Evolutionary conservation across 2,329 filamentous ascomycete genomes (phyloP).

Genomic region (Monosporascus sp.): DNA sequence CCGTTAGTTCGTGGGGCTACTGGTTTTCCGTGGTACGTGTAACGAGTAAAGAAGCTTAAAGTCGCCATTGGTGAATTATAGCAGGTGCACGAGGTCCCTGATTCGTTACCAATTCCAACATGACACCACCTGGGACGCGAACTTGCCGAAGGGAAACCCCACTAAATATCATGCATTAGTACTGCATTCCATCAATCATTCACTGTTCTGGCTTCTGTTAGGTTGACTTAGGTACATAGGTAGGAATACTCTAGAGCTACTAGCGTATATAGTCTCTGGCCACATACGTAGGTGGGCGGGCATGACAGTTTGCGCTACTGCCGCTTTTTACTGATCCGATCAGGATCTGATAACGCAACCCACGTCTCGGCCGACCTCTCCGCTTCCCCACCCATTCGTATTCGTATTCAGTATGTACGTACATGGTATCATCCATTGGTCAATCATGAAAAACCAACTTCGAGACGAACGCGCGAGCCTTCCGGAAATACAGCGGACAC

Average conservation of each 20-base stretch:
- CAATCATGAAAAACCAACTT: too few relatives aligned
- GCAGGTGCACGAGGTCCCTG: not conserved
- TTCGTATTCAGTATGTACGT: not conserved
- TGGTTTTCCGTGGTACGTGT: not conserved
- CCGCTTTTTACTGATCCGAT: not conserved
- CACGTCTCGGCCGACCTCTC: not conserved
- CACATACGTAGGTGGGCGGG: too few relatives aligned
- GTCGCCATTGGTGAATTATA: not conserved
- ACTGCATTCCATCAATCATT: not conserved
- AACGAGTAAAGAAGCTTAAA: too few relatives aligned
- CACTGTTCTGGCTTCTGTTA: not conserved
- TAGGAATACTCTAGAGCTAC: too few relatives aligned
- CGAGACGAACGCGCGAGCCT: too few relatives aligned
- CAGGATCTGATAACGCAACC: not conserved
- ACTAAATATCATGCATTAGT: not conserved
- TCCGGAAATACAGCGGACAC: too few relatives aligned
- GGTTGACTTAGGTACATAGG: not conserved
- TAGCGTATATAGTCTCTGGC: too few relatives aligned
- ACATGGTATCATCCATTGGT: too few relatives aligned
- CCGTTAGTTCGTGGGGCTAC: not conserved
- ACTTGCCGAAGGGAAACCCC: not conserved
- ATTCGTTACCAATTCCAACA: not conserved
- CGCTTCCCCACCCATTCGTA: not conserved
- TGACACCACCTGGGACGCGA: not conserved
- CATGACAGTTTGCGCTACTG: not conserved